Evolutionary conservation across 2,329 filamentous ascomycete species (phyloP).

Genomic region (Curvularia verruculosa): DNA sequence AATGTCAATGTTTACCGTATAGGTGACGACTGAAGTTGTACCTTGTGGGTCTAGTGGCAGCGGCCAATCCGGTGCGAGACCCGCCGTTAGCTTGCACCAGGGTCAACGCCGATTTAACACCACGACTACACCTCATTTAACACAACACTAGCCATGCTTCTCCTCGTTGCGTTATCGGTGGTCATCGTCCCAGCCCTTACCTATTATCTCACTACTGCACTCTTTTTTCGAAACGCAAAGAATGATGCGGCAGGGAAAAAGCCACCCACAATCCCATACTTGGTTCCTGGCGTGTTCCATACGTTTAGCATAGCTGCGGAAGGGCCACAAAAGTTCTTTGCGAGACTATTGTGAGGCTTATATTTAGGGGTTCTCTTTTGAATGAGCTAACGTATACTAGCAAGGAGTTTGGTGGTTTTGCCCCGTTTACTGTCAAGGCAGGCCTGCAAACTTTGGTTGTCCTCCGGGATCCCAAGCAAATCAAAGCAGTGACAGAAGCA

Average conservation of each 20-base stretch:
- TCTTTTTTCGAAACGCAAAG: constrained; percentile 26
- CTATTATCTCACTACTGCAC: constrained; percentile 26
- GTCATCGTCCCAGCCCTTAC: constrained; percentile 27
- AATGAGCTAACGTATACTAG: constrained; percentile 20
- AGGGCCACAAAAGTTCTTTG: constrained; percentile 33
- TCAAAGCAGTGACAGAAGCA: constrained; percentile 23
- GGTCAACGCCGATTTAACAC: constrained; percentile 3
- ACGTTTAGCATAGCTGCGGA: constrained; percentile 23
- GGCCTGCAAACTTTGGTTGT: constrained; percentile 28
- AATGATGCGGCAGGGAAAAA: constrained; percentile 16
- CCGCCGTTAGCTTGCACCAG: constrained; percentile 5
- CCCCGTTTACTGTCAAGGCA: constrained; percentile 33
- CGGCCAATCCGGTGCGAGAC: not conserved
- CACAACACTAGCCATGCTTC: constrained; percentile 9
- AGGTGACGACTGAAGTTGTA: not conserved
- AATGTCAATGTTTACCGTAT: not conserved
- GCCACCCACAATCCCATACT: constrained; percentile 35
- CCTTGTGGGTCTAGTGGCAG: not conserved
- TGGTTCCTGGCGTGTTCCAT: constrained; percentile 32
- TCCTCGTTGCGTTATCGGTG: not conserved
- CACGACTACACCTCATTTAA: not conserved
- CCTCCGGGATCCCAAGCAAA: constrained; percentile 31
- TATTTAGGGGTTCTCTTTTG: not conserved
- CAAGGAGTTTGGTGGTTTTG: constrained; percentile 30
- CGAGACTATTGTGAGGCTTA: constrained; percentile 28